Evolutionary conservation across 257 asterid species (phyloP).

Genomic region (Nicotiana paniculata): DNA sequence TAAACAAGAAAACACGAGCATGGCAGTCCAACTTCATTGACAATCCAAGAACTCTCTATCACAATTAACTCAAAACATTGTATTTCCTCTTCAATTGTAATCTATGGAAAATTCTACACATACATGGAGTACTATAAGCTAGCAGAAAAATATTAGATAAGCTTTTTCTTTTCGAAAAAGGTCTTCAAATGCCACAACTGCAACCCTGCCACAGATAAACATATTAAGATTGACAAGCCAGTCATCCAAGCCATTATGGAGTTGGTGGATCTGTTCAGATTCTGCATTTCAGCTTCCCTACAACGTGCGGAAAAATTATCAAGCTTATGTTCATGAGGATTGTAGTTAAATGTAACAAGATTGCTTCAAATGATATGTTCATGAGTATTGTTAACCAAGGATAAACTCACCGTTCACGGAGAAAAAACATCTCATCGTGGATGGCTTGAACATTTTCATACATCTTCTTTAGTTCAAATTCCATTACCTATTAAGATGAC

Average conservation of each 20-base stretch:
- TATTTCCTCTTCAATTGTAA: background rate
- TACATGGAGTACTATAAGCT: background rate
- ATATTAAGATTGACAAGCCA: conserved; percentile 46
- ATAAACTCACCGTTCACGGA: conserved; percentile 58
- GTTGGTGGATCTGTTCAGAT: conserved; percentile 59
- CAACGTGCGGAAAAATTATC: background rate
- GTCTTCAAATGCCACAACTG: conserved; percentile 81
- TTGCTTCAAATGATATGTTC: too few species aligned
- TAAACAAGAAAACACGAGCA: background rate
- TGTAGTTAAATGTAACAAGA: too few species aligned
- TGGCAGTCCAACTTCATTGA: background rate
- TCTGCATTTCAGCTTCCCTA: conserved; percentile 88
- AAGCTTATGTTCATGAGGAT: background rate
- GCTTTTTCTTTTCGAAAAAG: conserved; percentile 84
- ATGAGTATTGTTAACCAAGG: background rate
- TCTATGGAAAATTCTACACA: conserved; percentile 12
- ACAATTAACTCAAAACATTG: background rate
- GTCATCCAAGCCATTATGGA: conserved; percentile 71
- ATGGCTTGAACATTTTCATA: conserved; percentile 52
- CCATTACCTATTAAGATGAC: conserved; percentile 47
- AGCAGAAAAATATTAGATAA: conserved; percentile 33
- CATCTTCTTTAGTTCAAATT: conserved; percentile 72
- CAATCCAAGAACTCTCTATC: background rate
- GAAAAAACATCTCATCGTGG: conserved; percentile 82
- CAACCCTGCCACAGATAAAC: conserved; percentile 60